Base-by-base conservation (phyloP, 1,139 yeast species). In the Candida glucosophila region DNA sequence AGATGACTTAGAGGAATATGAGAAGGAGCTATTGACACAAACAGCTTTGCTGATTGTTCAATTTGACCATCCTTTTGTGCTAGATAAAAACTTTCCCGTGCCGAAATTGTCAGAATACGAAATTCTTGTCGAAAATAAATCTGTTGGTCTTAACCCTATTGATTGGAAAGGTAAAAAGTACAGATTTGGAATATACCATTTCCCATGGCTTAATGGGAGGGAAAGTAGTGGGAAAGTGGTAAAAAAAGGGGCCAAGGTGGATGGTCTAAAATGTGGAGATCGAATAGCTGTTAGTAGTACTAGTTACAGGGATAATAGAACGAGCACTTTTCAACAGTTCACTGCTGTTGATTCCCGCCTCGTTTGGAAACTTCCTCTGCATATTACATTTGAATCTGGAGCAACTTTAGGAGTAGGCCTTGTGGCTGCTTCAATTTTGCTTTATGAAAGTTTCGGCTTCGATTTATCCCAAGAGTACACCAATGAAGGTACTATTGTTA, bases 121-220 rank as follows among this genome's bases (percentile, higher is more conserved):
- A 30, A 41, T 65, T 6, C 39, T 65, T 24, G 52, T 65, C 6
- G 41, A 46, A 25, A 65, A 64, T 35, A 49, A 47, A 30, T 66
- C 52, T 21, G 49, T 64, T 20, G 72, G 72, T 0, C 37, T 65
- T 19, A 65, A 65, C 34, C 72, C 69, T 8, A 54, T 66, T 20
- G 73, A 66, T 34, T 66, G 73, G 73, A 66, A 66, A 35, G 62
- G 67, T n/a, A 60, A 62, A 27, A 62, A 57, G 29, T 66, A 55
- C 34, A 52, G 52, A 19, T 66, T 66, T 45, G 70, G 67, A n/a
- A 54, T 65, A 3, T 58, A 63, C 34, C 54, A 58, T 14, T 61
- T 64, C 32, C 72, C 72, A 4, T 65, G 72, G 71, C 50, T 65
- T 24, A 66, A 63, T 36, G 72, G 72, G 5, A 44, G 72, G 22